Evolutionary conservation across 2,329 filamentous ascomycete genomes (phyloP).

Genomic region (Fusarium chlamydosporum): DNA sequence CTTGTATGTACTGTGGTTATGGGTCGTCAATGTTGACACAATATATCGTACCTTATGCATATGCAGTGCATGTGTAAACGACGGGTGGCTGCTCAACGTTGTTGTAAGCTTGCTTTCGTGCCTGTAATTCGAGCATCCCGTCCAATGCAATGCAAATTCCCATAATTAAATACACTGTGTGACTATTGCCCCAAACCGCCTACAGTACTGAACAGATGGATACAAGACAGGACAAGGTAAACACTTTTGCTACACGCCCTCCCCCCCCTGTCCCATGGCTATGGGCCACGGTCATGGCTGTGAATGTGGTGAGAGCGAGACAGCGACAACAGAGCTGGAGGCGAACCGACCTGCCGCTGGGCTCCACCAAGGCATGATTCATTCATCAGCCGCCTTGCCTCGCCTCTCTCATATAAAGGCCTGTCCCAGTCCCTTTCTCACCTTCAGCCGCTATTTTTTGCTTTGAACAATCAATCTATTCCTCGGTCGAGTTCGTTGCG

Average conservation of each 20-base stretch:
- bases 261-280: slow-evolving; percentile 31
- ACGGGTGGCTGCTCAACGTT: slow-evolving; percentile 24
- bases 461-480: slow-evolving; percentile 28
- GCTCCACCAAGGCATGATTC: slow-evolving; percentile 52
- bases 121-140: slow-evolving; percentile 10
- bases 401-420: slow-evolving; percentile 48
- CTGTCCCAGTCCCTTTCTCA: slow-evolving; percentile 27
- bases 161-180: slow-evolving; percentile 37
- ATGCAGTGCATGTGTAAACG: slow-evolving; percentile 33
- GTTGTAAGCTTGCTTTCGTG: slow-evolving; percentile 35
- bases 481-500: slow-evolving; percentile 38
- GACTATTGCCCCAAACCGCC: slow-evolving; percentile 24
- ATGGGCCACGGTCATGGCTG: slow-evolving; percentile 18
- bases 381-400: slow-evolving; percentile 51
- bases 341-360: slow-evolving; percentile 47
- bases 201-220: background rate
- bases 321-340: slow-evolving; percentile 40
- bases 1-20: background rate
- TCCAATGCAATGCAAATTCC: slow-evolving; percentile 13
- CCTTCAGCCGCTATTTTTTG: slow-evolving; percentile 5
- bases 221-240: slow-evolving; percentile 26
- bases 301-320: slow-evolving; percentile 39
- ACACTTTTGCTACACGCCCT: slow-evolving; percentile 26
- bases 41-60: slow-evolving; percentile 27
- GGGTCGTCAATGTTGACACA: background rate